phyloP scores from a whole-genome alignment of 2,329 filamentous ascomycete species.

The Aureobasidium sp. region DNA sequence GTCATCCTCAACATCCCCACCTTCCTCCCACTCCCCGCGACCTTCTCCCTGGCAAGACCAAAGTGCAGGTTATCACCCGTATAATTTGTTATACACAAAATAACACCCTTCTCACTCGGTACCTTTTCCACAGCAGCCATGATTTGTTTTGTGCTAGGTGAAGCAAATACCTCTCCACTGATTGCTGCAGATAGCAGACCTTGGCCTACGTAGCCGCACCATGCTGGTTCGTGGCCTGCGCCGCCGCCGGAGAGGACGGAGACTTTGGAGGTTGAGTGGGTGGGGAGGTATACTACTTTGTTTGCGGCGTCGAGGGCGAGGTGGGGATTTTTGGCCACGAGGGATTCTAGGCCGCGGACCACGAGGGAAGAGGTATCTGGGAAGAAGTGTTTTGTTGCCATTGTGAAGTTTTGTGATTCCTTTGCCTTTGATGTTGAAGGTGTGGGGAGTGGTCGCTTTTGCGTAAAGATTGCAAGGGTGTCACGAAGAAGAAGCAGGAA shows the following conservation, averaged over 20 bases:
- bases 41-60: conserved; percentile 54
- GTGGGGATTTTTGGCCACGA: conserved; percentile 51
- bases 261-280: conserved; percentile 48
- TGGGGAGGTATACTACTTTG: conserved; percentile 54
- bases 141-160: conserved; percentile 53
- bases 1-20: conserved; percentile 55
- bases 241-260: conserved; percentile 54
- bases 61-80: conserved; percentile 58
- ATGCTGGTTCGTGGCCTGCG: conserved; percentile 55
- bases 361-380: conserved; percentile 56
- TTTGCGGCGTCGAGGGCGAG: conserved; percentile 50
- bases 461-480: neutral
- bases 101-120: conserved; percentile 50
- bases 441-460: neutral
- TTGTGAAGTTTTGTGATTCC: conserved; percentile 29
- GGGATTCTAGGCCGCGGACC: conserved; percentile 51
- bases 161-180: conserved; percentile 55
- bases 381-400: conserved; percentile 64
- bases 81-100: conserved; percentile 56
- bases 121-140: conserved; percentile 54
- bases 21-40: conserved; percentile 48
- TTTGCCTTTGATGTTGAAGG: neutral
- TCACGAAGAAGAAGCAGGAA: neutral
- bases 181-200: conserved; percentile 55
- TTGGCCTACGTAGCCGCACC: conserved; percentile 55